These are phyloP conservation scores for Rhynchosporium secalis DNA, from an alignment of 2,329 filamentous ascomycete genomes.

Conservation along the genomic window DNA sequence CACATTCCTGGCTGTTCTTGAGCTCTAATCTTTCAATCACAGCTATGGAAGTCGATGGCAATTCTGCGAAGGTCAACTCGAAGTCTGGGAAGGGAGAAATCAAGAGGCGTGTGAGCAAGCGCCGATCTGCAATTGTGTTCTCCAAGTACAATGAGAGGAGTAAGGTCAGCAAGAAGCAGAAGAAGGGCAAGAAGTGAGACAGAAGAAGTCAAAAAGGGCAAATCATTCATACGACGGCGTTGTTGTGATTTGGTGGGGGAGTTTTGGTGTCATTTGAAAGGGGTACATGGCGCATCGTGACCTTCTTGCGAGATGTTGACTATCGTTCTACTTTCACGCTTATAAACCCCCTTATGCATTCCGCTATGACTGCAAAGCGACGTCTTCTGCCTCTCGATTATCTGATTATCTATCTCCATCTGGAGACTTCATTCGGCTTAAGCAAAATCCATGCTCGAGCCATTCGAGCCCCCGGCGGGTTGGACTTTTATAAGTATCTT, in stretches of 20 bases:
- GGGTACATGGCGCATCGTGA: slow-evolving; percentile 13
- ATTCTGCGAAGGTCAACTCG: slow-evolving; percentile 41
- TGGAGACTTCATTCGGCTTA: background rate
- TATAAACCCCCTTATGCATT: background rate
- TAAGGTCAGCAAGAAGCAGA: slow-evolving; percentile 40
- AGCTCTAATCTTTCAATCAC: background rate
- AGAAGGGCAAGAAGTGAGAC: slow-evolving; percentile 31
- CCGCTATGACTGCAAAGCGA: background rate
- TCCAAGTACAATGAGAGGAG: slow-evolving; percentile 56
- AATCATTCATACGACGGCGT: slow-evolving; percentile 14
- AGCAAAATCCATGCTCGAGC: background rate
- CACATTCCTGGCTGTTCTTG: background rate
- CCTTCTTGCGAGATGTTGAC: background rate
- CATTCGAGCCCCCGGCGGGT: background rate
- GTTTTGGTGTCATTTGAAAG: slow-evolving; percentile 20
- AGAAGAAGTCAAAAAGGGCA: background rate
- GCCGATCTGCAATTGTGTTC: slow-evolving; percentile 61
- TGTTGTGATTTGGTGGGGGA: slow-evolving; percentile 16
- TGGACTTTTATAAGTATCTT: background rate
- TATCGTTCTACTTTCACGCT: background rate
- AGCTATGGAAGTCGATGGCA: slow-evolving; percentile 59
- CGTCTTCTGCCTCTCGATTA: background rate
- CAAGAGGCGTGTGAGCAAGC: slow-evolving; percentile 50
- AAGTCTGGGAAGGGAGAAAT: slow-evolving; percentile 52
- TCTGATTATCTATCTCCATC: background rate